Base-by-base conservation (phyloP, 768 basidiomycete genomes). In the Flagelloscypha sp. region DNA sequence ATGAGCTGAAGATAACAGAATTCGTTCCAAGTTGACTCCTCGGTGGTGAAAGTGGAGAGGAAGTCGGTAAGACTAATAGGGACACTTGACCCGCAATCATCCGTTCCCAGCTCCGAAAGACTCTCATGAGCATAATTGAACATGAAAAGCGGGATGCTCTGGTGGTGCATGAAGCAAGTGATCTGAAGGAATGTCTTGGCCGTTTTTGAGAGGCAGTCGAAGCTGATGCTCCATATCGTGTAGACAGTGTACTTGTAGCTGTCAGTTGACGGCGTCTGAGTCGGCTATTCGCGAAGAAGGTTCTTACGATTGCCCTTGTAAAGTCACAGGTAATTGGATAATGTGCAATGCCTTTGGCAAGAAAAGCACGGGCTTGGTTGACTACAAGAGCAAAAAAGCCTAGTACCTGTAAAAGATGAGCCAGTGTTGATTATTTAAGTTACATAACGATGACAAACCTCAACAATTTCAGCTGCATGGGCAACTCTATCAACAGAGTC, bases 191-290 rank as follows among this genome's bases (percentile, higher is more conserved):
- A 11, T 17, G 7, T 18, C 6, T 5, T 7, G 15, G 37, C 30
- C 12, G 5, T 8, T 8, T 21, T 16, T 13, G 10, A 17, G 4
- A 40, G 39, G 10, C 27, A 11, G n/a, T 40, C 34, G 22, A 27
- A 40, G 16, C 39, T 40, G 17, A 36, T 40, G 13, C 36, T 27
- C 39, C 39, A 40, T 5, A 30, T 40, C 5, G 36, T 37, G 25
- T 42, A 42, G 11, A 42, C 41, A 9, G 30, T 33, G 21, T 23
- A 21, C 1, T n/a, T 15, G 19, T 42, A 42, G 18, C 36, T 30
- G 17, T 33, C 29, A 31, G 25, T 19, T 7, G 40, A 7, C n/a
- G n/a, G n/a, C n/a, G n/a, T n/a, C 30, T 41, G 40, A 7, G 17
- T 4, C 12, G 35, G 35, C 20, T 36, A 20, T 20, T 32, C n/a